Conservation (phyloP, 208 protist species). For the Angomonas ambiguus region DNA sequence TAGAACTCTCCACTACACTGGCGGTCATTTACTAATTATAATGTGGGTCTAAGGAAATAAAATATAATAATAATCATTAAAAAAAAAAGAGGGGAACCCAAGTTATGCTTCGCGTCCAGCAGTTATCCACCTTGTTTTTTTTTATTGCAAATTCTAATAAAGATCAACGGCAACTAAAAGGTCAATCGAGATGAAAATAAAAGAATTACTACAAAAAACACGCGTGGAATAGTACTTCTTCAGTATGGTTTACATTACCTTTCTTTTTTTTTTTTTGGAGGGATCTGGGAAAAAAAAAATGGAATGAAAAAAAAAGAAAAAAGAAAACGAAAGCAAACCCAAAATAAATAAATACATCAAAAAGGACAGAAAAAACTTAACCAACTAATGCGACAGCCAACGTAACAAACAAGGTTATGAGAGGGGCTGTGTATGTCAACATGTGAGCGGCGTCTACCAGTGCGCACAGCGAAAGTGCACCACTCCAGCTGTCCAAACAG, state of each 20-base stretch:
- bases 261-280: not conserved
- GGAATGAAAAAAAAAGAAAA: slow-evolving; percentile 2
- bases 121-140: too few relatives aligned
- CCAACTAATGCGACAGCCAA: not conserved
- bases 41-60: not conserved
- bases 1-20: not conserved
- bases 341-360: slow-evolving; percentile 1
- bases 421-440: not conserved
- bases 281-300: not conserved
- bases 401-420: not conserved
- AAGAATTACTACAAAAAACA: too few relatives aligned
- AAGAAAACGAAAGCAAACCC: not conserved
- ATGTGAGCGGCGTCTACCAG: slow-evolving; percentile 6
- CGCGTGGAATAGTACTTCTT: too few relatives aligned
- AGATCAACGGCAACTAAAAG: too few relatives aligned
- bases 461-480: slow-evolving; percentile 23
- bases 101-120: not conserved
- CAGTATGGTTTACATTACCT: too few relatives aligned
- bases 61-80: not conserved
- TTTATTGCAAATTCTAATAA: too few relatives aligned
- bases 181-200: too few relatives aligned
- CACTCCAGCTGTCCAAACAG: slow-evolving; percentile 40
- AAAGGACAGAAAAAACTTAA: not conserved
- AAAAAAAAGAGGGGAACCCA: not conserved
- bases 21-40: not conserved